These are phyloP conservation scores for Calocera cornea DNA, from an alignment of 768 basidiomycete species.

Conservation along the genomic window DNA sequence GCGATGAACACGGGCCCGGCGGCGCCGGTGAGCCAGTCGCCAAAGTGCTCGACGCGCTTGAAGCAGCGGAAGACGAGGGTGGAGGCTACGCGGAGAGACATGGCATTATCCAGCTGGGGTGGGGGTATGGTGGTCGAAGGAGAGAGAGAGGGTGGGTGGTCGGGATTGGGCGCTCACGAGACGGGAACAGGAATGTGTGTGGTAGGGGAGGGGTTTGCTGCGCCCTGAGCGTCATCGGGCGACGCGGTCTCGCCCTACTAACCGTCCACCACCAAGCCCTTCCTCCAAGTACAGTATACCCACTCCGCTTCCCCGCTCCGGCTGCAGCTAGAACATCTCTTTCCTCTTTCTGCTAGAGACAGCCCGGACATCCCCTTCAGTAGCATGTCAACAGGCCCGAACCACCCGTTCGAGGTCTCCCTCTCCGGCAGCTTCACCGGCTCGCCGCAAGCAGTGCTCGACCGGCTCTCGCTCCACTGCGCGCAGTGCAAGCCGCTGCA, in stretches of 20 bases:
- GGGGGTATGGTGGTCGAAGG: background rate
- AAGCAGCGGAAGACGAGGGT: slow-evolving; percentile 44
- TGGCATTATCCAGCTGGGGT: background rate
- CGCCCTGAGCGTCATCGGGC: background rate
- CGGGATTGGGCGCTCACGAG: no score
- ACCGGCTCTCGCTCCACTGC: background rate
- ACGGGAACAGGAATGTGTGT: no score
- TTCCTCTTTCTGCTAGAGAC: no score
- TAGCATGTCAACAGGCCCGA: background rate
- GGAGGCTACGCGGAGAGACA: slow-evolving; percentile 16
- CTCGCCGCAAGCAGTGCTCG: slow-evolving; percentile 1
- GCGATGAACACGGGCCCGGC: slow-evolving; percentile 84
- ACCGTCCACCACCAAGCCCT: background rate
- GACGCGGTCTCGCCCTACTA: background rate
- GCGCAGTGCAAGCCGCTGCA: background rate
- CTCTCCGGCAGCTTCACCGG: background rate
- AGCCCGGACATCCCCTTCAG: background rate
- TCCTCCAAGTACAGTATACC: background rate
- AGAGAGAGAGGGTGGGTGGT: background rate
- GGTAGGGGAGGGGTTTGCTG: background rate
- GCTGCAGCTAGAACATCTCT: no score
- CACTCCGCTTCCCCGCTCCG: no score
- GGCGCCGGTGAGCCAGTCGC: slow-evolving; percentile 71
- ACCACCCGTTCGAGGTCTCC: slow-evolving; percentile 3
- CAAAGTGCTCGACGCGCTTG: slow-evolving; percentile 53